Conservation (phyloP, 2,329 filamentous ascomycete species). For the Pezicula neosporulosa region DNA sequence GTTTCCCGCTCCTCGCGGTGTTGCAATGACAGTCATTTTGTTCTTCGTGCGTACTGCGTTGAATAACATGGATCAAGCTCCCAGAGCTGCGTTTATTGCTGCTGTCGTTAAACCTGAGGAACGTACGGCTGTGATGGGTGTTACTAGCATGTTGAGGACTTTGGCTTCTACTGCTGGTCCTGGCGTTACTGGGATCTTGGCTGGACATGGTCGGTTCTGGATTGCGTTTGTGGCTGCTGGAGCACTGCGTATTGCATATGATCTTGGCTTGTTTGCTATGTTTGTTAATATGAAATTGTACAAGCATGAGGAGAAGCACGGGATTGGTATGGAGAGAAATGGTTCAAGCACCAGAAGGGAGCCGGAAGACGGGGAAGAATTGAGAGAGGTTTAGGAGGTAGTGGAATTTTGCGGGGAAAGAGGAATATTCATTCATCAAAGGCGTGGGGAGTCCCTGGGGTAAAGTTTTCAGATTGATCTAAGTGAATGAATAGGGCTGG, state of each 20-base stretch:
- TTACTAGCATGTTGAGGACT: slow-evolving; percentile 66
- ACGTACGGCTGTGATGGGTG: slow-evolving; percentile 67
- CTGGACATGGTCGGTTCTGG: slow-evolving; percentile 53
- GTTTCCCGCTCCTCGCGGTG: slow-evolving; percentile 36
- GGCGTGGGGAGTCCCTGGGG: too few relatives aligned
- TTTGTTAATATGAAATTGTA: slow-evolving; percentile 34
- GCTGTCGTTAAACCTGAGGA: slow-evolving; percentile 60
- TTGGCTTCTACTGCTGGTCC: slow-evolving; percentile 58
- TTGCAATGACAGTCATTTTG: slow-evolving; percentile 56
- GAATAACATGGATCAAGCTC: slow-evolving; percentile 68
- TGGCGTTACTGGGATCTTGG: slow-evolving; percentile 57
- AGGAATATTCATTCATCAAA: too few relatives aligned
- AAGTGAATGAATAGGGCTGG: too few relatives aligned
- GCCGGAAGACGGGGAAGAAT: not conserved
- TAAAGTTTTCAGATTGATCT: too few relatives aligned
- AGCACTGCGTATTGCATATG: slow-evolving; percentile 55
- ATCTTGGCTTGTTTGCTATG: slow-evolving; percentile 50
- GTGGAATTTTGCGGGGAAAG: not conserved
- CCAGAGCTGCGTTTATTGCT: slow-evolving; percentile 65
- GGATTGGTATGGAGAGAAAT: not conserved
- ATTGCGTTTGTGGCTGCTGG: slow-evolving; percentile 61
- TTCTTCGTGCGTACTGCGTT: slow-evolving; percentile 58
- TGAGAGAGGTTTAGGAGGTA: not conserved
- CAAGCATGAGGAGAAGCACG: slow-evolving; percentile 13
- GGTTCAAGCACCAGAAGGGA: not conserved